Evolutionary conservation across 495 filamentous ascomycete species (phyloP).

Genomic region (Chaetomidium leptoderma): DNA sequence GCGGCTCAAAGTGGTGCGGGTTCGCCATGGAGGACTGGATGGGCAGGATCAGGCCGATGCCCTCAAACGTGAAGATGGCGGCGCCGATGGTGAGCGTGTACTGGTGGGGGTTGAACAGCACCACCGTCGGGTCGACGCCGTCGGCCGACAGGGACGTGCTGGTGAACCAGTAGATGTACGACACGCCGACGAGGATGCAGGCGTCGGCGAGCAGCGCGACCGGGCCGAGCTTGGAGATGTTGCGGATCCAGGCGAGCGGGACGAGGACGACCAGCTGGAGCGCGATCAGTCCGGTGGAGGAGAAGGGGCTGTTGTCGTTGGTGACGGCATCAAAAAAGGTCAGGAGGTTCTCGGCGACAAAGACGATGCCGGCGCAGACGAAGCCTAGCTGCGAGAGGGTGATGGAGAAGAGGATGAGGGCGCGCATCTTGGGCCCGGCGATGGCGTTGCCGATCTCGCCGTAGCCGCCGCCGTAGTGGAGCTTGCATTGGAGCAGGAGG

Average conservation of each 20-base stretch:
- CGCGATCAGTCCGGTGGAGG: conserved; percentile 47
- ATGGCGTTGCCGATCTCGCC: conserved; percentile 59
- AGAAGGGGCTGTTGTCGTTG: conserved; percentile 35
- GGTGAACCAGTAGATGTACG: conserved; percentile 62
- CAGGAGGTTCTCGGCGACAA: conserved; percentile 59
- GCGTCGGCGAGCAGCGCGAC: conserved; percentile 57
- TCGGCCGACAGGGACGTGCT: conserved; percentile 43
- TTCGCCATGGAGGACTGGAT: conserved; percentile 61
- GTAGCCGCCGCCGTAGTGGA: conserved; percentile 53
- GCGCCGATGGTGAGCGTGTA: conserved; percentile 62
- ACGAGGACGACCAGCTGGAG: conserved; percentile 54
- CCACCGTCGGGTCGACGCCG: conserved; percentile 48
- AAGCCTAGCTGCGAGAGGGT: conserved; percentile 64
- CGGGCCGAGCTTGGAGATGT: conserved; percentile 60
- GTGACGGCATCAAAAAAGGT: conserved; percentile 55
- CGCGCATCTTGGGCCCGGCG: conserved; percentile 47
- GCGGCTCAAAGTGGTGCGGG: conserved; percentile 54
- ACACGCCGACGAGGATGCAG: conserved; percentile 59
- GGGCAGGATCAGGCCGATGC: conserved; percentile 61
- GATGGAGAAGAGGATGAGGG: conserved; percentile 55
- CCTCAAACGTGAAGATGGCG: conserved; percentile 65
- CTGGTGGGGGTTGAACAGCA: conserved; percentile 56
- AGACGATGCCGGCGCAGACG: conserved; percentile 62
- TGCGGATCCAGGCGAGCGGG: conserved; percentile 58
- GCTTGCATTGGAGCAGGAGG: conserved; percentile 55